phyloP scores from a whole-genome alignment of 768 basidiomycete genomes.

The Kwoniella shandongensis region DNA sequence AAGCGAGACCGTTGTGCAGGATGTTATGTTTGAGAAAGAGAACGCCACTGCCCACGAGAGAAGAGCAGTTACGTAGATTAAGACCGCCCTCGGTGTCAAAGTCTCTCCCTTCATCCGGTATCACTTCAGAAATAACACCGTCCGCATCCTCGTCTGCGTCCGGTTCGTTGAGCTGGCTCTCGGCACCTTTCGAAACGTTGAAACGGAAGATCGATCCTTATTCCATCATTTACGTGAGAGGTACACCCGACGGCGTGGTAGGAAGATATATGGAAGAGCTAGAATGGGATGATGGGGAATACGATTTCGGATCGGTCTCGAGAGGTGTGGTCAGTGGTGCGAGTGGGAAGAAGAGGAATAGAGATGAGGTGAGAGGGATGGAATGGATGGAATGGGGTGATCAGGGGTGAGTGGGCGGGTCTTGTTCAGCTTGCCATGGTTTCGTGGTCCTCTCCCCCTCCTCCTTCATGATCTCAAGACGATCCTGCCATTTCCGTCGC shows the following conservation, averaged over 20 bases:
- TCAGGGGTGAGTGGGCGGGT: conserved; percentile 35
- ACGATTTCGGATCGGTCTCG: conserved; percentile 37
- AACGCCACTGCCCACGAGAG: conserved; percentile 5
- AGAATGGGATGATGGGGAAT: conserved; percentile 40
- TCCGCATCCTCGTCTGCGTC: not conserved
- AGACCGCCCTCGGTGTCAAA: conserved; percentile 13
- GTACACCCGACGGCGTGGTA: conserved; percentile 40
- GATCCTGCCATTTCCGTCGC: not conserved
- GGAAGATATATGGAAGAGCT: conserved; percentile 49
- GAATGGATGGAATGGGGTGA: conserved; percentile 43
- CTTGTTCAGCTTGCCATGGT: not conserved
- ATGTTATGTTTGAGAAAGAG: conserved; percentile 41
- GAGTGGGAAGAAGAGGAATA: conserved; percentile 13
- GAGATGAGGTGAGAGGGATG: conserved; percentile 17
- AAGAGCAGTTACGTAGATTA: conserved; percentile 27
- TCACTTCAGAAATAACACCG: not conserved
- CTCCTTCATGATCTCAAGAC: not conserved
- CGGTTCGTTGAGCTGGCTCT: not conserved
- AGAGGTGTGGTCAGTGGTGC: conserved; percentile 11
- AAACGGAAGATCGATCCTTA: conserved; percentile 29
- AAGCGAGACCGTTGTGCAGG: conserved; percentile 31
- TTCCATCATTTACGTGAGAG: conserved; percentile 38
- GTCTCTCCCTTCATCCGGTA: not conserved
- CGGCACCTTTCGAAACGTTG: conserved; percentile 32
- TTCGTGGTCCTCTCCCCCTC: not conserved